Evolutionary conservation across 2,329 filamentous ascomycete species (phyloP).

Genomic region (Sodiomyces alkalinus): DNA sequence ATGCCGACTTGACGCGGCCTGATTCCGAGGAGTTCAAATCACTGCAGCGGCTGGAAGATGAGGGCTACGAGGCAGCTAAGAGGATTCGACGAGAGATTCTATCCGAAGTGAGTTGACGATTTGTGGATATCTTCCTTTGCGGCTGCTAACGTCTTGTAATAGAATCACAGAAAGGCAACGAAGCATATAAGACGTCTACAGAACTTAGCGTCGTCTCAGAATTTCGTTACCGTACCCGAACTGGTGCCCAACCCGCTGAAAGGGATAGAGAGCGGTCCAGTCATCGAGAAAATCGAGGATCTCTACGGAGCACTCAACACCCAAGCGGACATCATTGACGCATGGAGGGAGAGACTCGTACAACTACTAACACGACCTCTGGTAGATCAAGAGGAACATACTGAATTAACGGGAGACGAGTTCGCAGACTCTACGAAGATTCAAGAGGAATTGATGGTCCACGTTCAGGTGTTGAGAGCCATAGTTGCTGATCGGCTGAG

Average conservation of each 20-base stretch:
- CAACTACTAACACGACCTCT: conserved; percentile 58
- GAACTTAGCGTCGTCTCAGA: conserved; percentile 32
- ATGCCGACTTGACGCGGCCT: conserved; percentile 45
- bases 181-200: conserved; percentile 48
- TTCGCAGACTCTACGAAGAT: conserved; percentile 75
- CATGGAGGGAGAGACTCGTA: conserved; percentile 61
- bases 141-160: conserved; percentile 1
- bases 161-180: conserved; percentile 37
- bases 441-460: conserved; percentile 80
- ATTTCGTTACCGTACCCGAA: conserved; percentile 48
- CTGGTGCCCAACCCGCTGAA: conserved; percentile 31
- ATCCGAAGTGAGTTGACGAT: conserved; percentile 29
- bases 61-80: conserved; percentile 68
- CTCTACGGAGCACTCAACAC: conserved; percentile 53
- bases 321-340: conserved; percentile 55
- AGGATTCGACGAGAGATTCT: conserved; percentile 63
- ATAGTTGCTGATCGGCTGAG: conserved; percentile 66
- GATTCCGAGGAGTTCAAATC: conserved; percentile 50
- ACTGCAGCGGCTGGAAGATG: conserved; percentile 55
- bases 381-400: conserved; percentile 63
- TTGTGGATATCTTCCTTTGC: conserved; percentile 1
- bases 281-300: conserved; percentile 50
- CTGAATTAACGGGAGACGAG: conserved; percentile 74
- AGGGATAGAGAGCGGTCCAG: conserved; percentile 58
- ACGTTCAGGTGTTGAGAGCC: conserved; percentile 63